A percentile compares a stretch with the other conserved stretches of the same genome.
These are phyloP conservation scores for Talaromyces sp. DNA, from an alignment of 2,329 filamentous ascomycete genomes.

Conservation along the genomic window DNA sequence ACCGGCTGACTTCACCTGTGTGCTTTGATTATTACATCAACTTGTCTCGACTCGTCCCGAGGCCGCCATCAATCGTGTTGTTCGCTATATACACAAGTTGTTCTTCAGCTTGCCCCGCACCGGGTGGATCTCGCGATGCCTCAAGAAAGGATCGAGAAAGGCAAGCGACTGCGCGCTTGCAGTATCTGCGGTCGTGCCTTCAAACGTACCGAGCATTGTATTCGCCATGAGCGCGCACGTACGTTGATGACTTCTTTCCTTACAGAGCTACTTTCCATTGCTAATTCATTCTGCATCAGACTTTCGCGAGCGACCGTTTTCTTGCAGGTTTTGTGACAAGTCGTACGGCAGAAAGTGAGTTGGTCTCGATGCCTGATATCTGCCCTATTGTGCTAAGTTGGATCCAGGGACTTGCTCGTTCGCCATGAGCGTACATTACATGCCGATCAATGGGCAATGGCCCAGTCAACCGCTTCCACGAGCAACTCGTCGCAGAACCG, in stretches of 20 bases:
- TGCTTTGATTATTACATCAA: background rate
- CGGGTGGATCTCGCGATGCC: conserved; percentile 6
- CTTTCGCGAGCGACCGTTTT: conserved; percentile 27
- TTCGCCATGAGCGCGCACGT: conserved; percentile 28
- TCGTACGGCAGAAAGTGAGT: conserved; percentile 29
- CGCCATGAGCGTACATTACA: conserved; percentile 30
- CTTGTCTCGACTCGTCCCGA: background rate
- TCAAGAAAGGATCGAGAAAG: conserved; percentile 11
- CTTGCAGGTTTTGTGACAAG: conserved; percentile 26
- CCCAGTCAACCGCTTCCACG: conserved; percentile 5
- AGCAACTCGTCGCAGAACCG: conserved; percentile 3
- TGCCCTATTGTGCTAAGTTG: background rate
- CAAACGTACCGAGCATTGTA: conserved; percentile 30
- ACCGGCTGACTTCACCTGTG: background rate
- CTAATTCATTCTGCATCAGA: conserved; percentile 13
- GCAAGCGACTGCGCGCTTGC: conserved; percentile 16
- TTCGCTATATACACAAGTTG: background rate
- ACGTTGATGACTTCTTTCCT: conserved; percentile 3
- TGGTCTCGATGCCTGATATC: background rate
- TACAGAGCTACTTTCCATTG: background rate
- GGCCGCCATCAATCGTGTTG: background rate
- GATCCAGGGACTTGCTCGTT: conserved; percentile 27
- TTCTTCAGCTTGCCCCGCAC: background rate
- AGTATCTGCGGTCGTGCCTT: conserved; percentile 25
- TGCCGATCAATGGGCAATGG: conserved; percentile 19